Evolutionary conservation across 805 yeast genomes (phyloP).

Genomic region (Ogataea glucozyma): DNA sequence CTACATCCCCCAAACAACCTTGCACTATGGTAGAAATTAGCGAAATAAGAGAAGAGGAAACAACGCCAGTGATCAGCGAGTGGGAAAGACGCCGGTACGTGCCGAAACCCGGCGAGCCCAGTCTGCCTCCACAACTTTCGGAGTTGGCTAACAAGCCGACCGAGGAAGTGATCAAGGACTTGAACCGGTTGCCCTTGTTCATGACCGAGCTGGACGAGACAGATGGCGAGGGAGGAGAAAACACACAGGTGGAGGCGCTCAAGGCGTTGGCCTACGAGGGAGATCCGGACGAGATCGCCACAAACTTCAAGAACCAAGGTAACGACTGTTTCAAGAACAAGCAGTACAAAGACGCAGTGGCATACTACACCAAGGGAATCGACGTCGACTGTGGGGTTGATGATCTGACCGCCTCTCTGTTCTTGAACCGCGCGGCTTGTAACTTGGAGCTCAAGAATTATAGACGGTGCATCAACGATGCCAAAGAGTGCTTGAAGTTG

Average conservation of each 20-base stretch:
- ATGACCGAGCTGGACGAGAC: slow-evolving; percentile 84
- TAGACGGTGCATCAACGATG: slow-evolving; percentile 83
- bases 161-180: slow-evolving; percentile 74
- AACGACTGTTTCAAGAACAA: slow-evolving; percentile 79
- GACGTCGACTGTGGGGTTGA: slow-evolving; percentile 63
- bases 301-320: slow-evolving; percentile 89
- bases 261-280: slow-evolving; percentile 93
- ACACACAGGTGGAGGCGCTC: slow-evolving; percentile 78
- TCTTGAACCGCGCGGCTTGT: slow-evolving; percentile 86
- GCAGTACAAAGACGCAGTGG: slow-evolving; percentile 74
- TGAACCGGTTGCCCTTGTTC: slow-evolving; percentile 87
- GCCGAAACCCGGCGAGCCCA: slow-evolving; percentile 59
- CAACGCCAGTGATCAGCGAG: slow-evolving; percentile 27
- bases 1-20: too few relatives aligned
- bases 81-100: slow-evolving; percentile 35
- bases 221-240: slow-evolving; percentile 76
- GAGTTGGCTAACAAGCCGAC: slow-evolving; percentile 61
- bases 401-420: slow-evolving; percentile 60
- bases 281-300: slow-evolving; percentile 88
- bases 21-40: slow-evolving; percentile 33
- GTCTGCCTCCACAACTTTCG: slow-evolving; percentile 78
- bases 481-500: slow-evolving; percentile 63
- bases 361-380: slow-evolving; percentile 76
- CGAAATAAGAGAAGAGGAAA: slow-evolving; percentile 28
- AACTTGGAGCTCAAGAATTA: slow-evolving; percentile 83